Conservation (phyloP, 306 rosid genomes). For the Trichosanthes truncata region DNA sequence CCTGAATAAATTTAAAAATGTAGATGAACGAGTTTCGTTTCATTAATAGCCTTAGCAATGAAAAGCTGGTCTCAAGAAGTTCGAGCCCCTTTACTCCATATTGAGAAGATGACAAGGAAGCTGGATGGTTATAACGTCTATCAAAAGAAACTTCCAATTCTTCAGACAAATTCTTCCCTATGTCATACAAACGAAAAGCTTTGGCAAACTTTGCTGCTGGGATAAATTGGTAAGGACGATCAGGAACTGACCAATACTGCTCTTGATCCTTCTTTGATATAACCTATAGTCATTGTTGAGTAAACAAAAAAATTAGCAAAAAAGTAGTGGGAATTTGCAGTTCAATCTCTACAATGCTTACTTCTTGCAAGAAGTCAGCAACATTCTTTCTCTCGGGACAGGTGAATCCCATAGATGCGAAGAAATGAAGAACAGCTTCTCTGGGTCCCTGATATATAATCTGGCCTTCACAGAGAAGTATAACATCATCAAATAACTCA, state of each 20-base stretch:
- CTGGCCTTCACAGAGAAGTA: constrained; percentile 92
- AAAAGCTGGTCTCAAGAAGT: constrained; percentile 69
- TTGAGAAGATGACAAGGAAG: constrained; percentile 69
- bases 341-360: constrained; percentile 30
- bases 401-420: constrained; percentile 71
- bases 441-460: constrained; percentile 90
- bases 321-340: constrained; percentile 11
- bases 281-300: constrained; percentile 44
- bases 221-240: constrained; percentile 68
- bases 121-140: constrained; percentile 80
- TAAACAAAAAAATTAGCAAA: constrained; percentile 5
- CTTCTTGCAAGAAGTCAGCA: constrained; percentile 97
- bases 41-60: constrained; percentile 84
- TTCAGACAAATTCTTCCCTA: constrained; percentile 59
- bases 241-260: constrained; percentile 82
- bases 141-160: constrained; percentile 66
- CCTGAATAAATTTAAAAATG: constrained; percentile 93
- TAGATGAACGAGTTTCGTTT: constrained; percentile 91
- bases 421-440: constrained; percentile 66
- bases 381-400: constrained; percentile 92
- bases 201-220: constrained; percentile 74
- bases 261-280: constrained; percentile 94
- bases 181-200: constrained; percentile 54
- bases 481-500: constrained; percentile 88
- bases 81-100: constrained; percentile 57